Evolutionary conservation across 2,329 filamentous ascomycete species (phyloP).

Genomic region (Penicillium sp.): DNA sequence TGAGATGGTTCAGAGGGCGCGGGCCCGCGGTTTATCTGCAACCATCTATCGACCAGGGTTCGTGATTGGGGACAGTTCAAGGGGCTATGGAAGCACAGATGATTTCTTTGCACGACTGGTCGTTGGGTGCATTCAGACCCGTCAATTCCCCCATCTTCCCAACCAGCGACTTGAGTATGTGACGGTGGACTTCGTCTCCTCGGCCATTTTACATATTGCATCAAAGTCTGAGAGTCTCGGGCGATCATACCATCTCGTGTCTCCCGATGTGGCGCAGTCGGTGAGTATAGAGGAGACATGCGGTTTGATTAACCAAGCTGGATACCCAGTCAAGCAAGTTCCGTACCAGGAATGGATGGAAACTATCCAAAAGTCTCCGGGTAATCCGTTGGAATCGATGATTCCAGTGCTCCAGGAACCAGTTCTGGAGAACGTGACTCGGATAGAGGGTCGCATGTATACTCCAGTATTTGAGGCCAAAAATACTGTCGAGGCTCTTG

Average conservation of each 20-base stretch:
- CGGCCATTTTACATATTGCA: slow-evolving; percentile 10
- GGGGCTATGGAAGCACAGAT: slow-evolving; percentile 58
- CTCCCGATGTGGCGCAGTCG: slow-evolving; percentile 5
- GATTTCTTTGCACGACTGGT: slow-evolving; percentile 73
- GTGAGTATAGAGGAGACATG: slow-evolving; percentile 8
- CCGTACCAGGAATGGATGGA: background rate
- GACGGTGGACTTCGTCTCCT: slow-evolving; percentile 9
- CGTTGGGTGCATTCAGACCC: slow-evolving; percentile 71
- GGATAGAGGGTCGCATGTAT: slow-evolving; percentile 14
- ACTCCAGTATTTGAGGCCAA: slow-evolving; percentile 8
- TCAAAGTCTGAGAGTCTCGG: slow-evolving; percentile 7
- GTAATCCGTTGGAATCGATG: slow-evolving; percentile 7
- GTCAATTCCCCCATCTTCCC: slow-evolving; percentile 14
- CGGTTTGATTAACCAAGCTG: slow-evolving; percentile 2
- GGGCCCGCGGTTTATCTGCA: slow-evolving; percentile 59
- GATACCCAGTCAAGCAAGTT: background rate
- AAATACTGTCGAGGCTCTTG: slow-evolving; percentile 7
- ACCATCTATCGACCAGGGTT: slow-evolving; percentile 70
- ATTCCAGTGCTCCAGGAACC: slow-evolving; percentile 36
- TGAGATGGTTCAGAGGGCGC: slow-evolving; percentile 61
- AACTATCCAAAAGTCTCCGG: background rate
- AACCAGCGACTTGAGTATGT: slow-evolving; percentile 13
- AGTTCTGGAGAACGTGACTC: slow-evolving; percentile 25
- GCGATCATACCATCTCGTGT: slow-evolving; percentile 10
- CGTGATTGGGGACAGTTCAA: slow-evolving; percentile 58